phyloP scores from a whole-genome alignment of 2,329 filamentous ascomycete genomes.

The Orbilia javanica region DNA sequence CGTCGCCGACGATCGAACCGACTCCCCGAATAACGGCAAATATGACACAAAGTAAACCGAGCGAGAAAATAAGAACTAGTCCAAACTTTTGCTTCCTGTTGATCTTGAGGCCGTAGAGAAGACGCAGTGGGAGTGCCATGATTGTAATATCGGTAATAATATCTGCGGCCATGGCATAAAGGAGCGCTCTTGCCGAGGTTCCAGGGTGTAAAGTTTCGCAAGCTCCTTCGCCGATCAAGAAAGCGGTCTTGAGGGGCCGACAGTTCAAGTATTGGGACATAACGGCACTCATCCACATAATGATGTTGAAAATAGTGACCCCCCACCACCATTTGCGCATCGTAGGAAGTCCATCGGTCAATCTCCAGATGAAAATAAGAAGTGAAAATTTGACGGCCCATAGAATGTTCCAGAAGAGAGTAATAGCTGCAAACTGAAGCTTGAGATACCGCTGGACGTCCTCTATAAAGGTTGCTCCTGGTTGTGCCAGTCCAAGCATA shows the following conservation, averaged over 20 bases:
- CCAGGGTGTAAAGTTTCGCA: conserved; percentile 53
- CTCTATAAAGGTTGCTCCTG: conserved; percentile 32
- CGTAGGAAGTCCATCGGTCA: conserved; percentile 61
- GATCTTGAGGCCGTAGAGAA: conserved; percentile 63
- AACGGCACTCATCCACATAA: conserved; percentile 62
- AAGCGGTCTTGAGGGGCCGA: conserved; percentile 62
- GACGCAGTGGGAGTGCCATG: conserved; percentile 63
- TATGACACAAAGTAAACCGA: conserved; percentile 63
- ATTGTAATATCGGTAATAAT: conserved; percentile 63
- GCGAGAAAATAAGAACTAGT: conserved; percentile 62
- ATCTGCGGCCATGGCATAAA: conserved; percentile 62
- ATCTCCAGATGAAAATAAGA: conserved; percentile 62
- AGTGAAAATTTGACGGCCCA: conserved; percentile 63
- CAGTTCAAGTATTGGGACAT: conserved; percentile 62
- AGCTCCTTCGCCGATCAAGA: conserved; percentile 61
- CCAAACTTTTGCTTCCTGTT: conserved; percentile 62
- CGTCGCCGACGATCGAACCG: conserved; percentile 51
- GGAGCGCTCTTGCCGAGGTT: conserved; percentile 54
- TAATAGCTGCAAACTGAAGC: conserved; percentile 63
- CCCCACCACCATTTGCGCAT: conserved; percentile 63
- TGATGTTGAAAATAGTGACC: conserved; percentile 61
- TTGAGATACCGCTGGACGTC: conserved; percentile 61
- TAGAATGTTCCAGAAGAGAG: conserved; percentile 63
- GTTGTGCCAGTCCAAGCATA: conserved; percentile 45
- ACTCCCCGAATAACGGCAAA: conserved; percentile 63